These are phyloP conservation scores for Cudoniella acicularis DNA, from an alignment of 495 filamentous ascomycete genomes.

Conservation along the genomic window DNA sequence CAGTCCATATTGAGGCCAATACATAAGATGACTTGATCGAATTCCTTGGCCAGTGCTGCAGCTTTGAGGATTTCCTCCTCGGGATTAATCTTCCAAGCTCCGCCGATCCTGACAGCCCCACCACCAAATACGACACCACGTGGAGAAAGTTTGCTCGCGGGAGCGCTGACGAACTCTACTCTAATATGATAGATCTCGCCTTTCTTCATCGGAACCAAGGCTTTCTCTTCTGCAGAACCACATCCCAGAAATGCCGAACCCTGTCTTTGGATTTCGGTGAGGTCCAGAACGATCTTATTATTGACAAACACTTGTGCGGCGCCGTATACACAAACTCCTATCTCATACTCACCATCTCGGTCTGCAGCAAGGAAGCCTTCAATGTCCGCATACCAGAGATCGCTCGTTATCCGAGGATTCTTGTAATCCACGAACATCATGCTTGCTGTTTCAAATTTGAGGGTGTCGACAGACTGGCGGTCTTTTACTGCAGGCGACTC, in stretches of 20 bases:
- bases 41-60: conserved; percentile 54
- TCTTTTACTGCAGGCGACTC: conserved; percentile 42
- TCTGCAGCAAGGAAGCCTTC: conserved; percentile 57
- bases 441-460: conserved; percentile 50
- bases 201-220: conserved; percentile 50
- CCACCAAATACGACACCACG: conserved; percentile 52
- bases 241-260: conserved; percentile 59
- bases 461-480: conserved; percentile 50
- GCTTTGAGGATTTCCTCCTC: conserved; percentile 59
- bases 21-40: conserved; percentile 66
- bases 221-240: conserved; percentile 58
- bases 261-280: conserved; percentile 54
- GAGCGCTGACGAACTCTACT: conserved; percentile 61
- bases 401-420: conserved; percentile 49
- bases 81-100: conserved; percentile 51
- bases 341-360: conserved; percentile 42
- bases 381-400: conserved; percentile 58
- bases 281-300: conserved; percentile 63
- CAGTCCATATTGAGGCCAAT: conserved; percentile 57
- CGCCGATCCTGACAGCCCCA: conserved; percentile 63
- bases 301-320: conserved; percentile 63
- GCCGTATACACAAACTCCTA: conserved; percentile 68
- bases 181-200: conserved; percentile 57
- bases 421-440: conserved; percentile 63
- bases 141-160: conserved; percentile 54